Conservation (phyloP, 2,329 filamentous ascomycete species). For the Sclerotinia borealis region DNA sequence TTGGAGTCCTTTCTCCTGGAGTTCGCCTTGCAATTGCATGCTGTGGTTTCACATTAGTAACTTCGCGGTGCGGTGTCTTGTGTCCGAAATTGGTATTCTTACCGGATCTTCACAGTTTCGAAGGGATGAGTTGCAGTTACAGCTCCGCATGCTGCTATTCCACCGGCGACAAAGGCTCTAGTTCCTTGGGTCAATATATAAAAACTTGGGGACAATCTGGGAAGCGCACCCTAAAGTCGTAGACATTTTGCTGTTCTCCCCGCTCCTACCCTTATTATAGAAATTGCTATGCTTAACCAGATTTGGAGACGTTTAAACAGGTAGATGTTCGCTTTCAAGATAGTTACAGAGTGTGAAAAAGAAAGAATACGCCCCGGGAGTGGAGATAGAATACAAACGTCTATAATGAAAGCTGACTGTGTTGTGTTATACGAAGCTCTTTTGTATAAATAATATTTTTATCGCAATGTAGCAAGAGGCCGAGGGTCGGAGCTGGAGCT, state of each 20-base stretch:
- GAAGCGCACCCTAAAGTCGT: slow-evolving; percentile 44
- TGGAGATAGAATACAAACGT: not conserved
- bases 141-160: slow-evolving; percentile 92
- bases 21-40: slow-evolving; percentile 92
- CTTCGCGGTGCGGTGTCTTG: not conserved
- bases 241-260: slow-evolving; percentile 38
- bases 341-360: not conserved
- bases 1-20: slow-evolving; percentile 79
- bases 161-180: slow-evolving; percentile 87
- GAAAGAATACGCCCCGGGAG: not conserved
- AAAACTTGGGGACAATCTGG: not conserved
- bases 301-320: slow-evolving; percentile 7
- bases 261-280: slow-evolving; percentile 19
- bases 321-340: not conserved
- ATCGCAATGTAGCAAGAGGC: not conserved
- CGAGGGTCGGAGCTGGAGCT: slow-evolving; percentile 8
- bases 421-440: not conserved
- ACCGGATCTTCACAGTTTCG: slow-evolving; percentile 98
- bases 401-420: not conserved
- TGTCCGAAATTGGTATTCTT: slow-evolving; percentile 30
- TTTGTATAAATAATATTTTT: slow-evolving; percentile 5
- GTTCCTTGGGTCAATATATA: not conserved
- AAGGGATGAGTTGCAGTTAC: slow-evolving; percentile 97
- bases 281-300: slow-evolving; percentile 17
- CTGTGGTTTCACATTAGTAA: slow-evolving; percentile 39